Evolutionary conservation across 2,329 filamentous ascomycete genomes (phyloP), one percentile per base, ranked within the genome.

Genomic region (Sphaerostilbella broomeana): DNA sequence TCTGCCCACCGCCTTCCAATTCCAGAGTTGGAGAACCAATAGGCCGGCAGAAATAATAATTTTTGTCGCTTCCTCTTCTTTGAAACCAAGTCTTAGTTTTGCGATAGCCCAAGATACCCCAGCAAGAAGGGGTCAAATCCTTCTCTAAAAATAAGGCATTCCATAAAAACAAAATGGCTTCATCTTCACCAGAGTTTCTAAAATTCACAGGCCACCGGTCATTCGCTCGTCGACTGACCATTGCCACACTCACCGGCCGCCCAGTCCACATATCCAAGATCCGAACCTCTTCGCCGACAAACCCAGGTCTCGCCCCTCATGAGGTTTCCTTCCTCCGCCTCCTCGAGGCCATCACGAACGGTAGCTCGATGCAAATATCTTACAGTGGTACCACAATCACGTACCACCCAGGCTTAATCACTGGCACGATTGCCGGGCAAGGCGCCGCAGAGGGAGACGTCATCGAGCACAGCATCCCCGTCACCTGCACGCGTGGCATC

Each of bases 271-370:
- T 98, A 59, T 92, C 90, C 38, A 84, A 92, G 63, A 97, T 98
- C 67, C 86, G 92, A 55, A 80, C 86, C 49, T 79, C 83, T 12
- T 95, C 87, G 28, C 81, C 84, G 32, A 89, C 86, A 27, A 81
- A 84, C 53, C 89, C 92, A 1, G 92, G 92, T 54, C 84, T 98
- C 39, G 83, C 86, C 38, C 82, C 87, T 34, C 84, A 95, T 68
- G 92, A 98, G 66, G 81, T 97, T 54, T 97, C 92, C 32, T 90
- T 98, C 63, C 76, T 98, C 21, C 89, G 92, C 42, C 84, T 98
- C 13, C 81, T 98, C 56, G 92, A 97, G 63, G 77, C 86, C 51
- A 75, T 98, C 54, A 98, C 92, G 56, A 98, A 98, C 70, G 92
- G 92, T 65, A 86, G 85, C 42, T 81, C 84, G 40, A 87, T 97